A percentile compares a stretch with the other conserved stretches of the same genome.
These are phyloP conservation scores for Neurospora sp. DNA, from an alignment of 2,329 filamentous ascomycete genomes.

Conservation along the genomic window DNA sequence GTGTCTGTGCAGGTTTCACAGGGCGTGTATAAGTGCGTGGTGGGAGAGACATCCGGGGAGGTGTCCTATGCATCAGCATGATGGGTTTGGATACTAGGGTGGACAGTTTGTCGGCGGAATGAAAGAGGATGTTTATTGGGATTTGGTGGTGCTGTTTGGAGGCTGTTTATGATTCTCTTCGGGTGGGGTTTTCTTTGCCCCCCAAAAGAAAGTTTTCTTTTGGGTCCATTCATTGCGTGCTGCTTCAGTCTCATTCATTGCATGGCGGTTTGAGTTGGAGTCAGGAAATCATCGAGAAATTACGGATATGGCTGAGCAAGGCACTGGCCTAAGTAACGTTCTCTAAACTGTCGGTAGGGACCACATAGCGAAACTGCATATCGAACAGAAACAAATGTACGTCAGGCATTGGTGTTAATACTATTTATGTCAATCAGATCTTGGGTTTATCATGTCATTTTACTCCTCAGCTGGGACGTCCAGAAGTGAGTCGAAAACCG, in stretches of 20 bases:
- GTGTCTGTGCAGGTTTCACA: conserved; percentile 56
- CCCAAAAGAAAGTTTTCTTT: too few relatives aligned
- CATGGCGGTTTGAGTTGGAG: neutral
- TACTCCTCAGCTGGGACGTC: neutral
- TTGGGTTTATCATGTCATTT: neutral
- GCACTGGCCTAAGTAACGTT: neutral
- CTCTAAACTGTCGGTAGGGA: neutral
- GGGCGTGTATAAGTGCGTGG: conserved; percentile 51
- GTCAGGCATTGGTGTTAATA: neutral
- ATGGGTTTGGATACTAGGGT: conserved; percentile 42
- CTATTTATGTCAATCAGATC: neutral
- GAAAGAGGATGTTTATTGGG: neutral
- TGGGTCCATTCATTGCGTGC: neutral
- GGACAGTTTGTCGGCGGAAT: neutral
- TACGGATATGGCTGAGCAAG: neutral
- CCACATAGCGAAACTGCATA: neutral
- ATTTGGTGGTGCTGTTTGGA: neutral
- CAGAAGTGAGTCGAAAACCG: neutral
- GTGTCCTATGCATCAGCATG: conserved; percentile 57
- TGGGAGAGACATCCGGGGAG: conserved; percentile 51
- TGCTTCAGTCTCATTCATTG: neutral
- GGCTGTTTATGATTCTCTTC: neutral
- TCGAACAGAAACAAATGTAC: neutral
- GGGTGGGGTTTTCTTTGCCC: neutral
- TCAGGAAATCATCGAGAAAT: neutral